Evolutionary conservation across 2,329 filamentous ascomycete genomes (phyloP).

Genomic region (Kalmusia sp.): DNA sequence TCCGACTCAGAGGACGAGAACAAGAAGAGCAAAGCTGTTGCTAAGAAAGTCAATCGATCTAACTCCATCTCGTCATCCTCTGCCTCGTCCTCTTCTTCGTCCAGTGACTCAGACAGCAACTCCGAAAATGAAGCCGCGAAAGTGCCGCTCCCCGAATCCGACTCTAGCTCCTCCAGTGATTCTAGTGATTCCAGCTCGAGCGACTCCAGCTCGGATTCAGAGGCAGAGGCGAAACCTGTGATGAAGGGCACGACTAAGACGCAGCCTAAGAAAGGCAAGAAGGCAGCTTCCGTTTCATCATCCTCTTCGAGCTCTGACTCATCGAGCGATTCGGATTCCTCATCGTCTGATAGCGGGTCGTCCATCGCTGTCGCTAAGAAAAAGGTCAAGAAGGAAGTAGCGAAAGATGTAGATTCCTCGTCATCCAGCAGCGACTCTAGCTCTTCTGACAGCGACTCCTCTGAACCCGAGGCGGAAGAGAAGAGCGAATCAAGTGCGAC

Average conservation of each 20-base stretch:
- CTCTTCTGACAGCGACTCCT: conserved; percentile 22
- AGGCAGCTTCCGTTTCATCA: conserved; percentile 22
- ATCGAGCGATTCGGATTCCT: conserved; percentile 33
- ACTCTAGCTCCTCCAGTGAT: conserved; percentile 34
- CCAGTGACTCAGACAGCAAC: conserved; percentile 29
- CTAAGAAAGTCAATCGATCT: conserved; percentile 25
- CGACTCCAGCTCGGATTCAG: conserved; percentile 35
- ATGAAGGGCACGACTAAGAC: background rate
- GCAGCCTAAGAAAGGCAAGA: conserved; percentile 25
- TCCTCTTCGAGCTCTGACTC: conserved; percentile 41
- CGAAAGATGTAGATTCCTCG: conserved; percentile 15
- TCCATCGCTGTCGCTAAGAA: conserved; percentile 25
- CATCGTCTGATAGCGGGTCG: conserved; percentile 28
- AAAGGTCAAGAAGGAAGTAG: conserved; percentile 18
- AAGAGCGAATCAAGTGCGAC: conserved; percentile 54
- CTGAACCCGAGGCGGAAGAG: conserved; percentile 27
- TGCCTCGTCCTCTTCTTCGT: conserved; percentile 30
- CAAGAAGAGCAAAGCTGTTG: conserved; percentile 16
- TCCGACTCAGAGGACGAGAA: conserved; percentile 46
- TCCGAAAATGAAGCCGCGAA: conserved; percentile 34
- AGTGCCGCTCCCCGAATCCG: conserved; percentile 36
- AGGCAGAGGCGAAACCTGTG: conserved; percentile 20
- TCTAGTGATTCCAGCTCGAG: conserved; percentile 31
- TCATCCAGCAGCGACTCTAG: conserved; percentile 33
- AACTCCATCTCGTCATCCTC: conserved; percentile 29